Percentiles rank a stretch among this genome's conserved stretches.
Evolutionary conservation across 2,329 filamentous ascomycete genomes (phyloP).

Genomic region (Alternaria longipes): DNA sequence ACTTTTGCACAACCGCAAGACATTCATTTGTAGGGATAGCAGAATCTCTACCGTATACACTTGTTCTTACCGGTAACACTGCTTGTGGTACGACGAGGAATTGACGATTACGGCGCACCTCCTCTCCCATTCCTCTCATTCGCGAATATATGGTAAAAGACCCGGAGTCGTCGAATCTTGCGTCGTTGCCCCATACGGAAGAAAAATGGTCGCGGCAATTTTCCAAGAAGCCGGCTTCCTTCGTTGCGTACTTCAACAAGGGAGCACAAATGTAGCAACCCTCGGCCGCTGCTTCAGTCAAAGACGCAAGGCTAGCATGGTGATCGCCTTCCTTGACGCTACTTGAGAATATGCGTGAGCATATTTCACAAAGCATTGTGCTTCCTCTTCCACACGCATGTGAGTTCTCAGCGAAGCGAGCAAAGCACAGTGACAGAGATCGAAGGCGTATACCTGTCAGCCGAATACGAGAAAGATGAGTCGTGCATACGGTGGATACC

Average conservation of each 20-base stretch:
- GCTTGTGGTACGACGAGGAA: too few relatives aligned
- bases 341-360: not conserved
- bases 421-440: not conserved
- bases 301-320: not conserved
- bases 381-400: not conserved
- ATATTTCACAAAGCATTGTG: not conserved
- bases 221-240: too few relatives aligned
- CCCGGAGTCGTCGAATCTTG: too few relatives aligned
- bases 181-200: too few relatives aligned
- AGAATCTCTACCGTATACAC: not conserved
- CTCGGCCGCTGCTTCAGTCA: not conserved
- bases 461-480: not conserved
- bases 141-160: too few relatives aligned
- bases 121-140: too few relatives aligned
- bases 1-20: not conserved
- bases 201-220: too few relatives aligned
- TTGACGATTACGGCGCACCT: too few relatives aligned
- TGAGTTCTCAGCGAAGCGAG: not conserved
- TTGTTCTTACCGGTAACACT: not conserved
- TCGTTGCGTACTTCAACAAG: too few relatives aligned
- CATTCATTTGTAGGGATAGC: not conserved
- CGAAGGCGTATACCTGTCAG: not conserved
- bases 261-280: not conserved
- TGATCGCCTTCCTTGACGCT: not conserved
- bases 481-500: not conserved